Evolutionary conservation across 192 early-diverging fungal species (phyloP).

Genomic region (Coemansia sp.): DNA sequence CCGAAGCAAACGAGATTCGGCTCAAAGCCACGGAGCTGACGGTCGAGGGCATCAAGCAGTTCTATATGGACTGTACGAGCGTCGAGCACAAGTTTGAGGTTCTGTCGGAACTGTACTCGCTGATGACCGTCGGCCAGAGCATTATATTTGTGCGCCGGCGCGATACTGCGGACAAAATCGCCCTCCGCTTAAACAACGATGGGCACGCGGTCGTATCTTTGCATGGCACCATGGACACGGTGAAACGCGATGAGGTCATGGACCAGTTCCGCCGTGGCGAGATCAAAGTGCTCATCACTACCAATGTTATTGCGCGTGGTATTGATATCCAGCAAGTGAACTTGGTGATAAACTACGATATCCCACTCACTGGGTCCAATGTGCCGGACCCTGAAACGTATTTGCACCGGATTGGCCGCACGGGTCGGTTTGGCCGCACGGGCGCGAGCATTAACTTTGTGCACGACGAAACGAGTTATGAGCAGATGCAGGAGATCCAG

Average conservation of each 20-base stretch:
- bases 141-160: conserved; percentile 91
- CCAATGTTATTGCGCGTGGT: conserved; percentile 95
- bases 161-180: conserved; percentile 80
- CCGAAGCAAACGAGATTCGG: conserved; percentile 81
- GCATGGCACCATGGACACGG: conserved; percentile 77
- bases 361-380: conserved; percentile 68
- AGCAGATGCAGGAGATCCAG: conserved; percentile 83
- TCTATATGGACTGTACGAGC: conserved; percentile 90
- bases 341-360: conserved; percentile 95
- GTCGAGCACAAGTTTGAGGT: conserved; percentile 80
- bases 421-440: conserved; percentile 93
- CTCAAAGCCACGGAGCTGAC: conserved; percentile 86
- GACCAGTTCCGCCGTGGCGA: conserved; percentile 87
- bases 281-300: conserved; percentile 92
- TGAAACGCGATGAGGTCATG: conserved; percentile 86
- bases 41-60: conserved; percentile 93
- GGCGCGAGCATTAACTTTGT: conserved; percentile 96
- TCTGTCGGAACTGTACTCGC: conserved; percentile 66
- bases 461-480: conserved; percentile 69
- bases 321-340: conserved; percentile 97
- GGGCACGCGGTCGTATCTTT: conserved; percentile 83
- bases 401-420: conserved; percentile 96
- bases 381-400: conserved; percentile 91
- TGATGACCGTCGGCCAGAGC: conserved; percentile 92
- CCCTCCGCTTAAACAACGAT: conserved; percentile 68